phyloP scores from a whole-genome alignment of 495 filamentous ascomycete species.

The Cryomyces minteri region DNA sequence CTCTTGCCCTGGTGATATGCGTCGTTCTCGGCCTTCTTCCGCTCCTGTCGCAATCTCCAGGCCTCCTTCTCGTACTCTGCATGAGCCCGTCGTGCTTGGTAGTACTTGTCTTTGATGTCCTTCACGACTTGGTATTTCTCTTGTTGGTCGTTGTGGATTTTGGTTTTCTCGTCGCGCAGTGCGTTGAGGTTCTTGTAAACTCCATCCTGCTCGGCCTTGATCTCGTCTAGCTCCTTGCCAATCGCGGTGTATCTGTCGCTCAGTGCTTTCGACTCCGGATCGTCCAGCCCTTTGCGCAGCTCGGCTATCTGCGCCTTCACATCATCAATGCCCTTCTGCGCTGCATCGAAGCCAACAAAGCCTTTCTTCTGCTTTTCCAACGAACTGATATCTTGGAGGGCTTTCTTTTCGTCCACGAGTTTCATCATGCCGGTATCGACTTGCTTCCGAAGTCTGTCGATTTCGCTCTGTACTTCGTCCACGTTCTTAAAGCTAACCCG shows the following conservation, averaged over 20 bases:
- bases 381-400: constrained; percentile 58
- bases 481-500: constrained; percentile 67
- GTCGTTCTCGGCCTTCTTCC: constrained; percentile 61
- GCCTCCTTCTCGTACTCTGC: constrained; percentile 66
- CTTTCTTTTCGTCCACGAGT: constrained; percentile 93
- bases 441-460: constrained; percentile 58
- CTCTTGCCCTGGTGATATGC: constrained; percentile 51
- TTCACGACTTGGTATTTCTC: constrained; percentile 63
- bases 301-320: constrained; percentile 70
- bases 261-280: constrained; percentile 79
- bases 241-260: constrained; percentile 67
- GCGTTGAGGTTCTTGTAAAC: constrained; percentile 68
- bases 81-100: constrained; percentile 53
- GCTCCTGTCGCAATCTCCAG: constrained; percentile 54
- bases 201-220: constrained; percentile 81
- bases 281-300: constrained; percentile 68
- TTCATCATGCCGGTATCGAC: constrained; percentile 80
- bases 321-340: constrained; percentile 69
- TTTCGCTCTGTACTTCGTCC: constrained; percentile 72
- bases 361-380: constrained; percentile 79
- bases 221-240: constrained; percentile 64
- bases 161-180: constrained; percentile 78
- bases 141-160: constrained; percentile 64
- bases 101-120: constrained; percentile 74
- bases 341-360: constrained; percentile 64